Conservation (phyloP, 2,329 filamentous ascomycete genomes). For the Trichoderma arundinaceum region DNA sequence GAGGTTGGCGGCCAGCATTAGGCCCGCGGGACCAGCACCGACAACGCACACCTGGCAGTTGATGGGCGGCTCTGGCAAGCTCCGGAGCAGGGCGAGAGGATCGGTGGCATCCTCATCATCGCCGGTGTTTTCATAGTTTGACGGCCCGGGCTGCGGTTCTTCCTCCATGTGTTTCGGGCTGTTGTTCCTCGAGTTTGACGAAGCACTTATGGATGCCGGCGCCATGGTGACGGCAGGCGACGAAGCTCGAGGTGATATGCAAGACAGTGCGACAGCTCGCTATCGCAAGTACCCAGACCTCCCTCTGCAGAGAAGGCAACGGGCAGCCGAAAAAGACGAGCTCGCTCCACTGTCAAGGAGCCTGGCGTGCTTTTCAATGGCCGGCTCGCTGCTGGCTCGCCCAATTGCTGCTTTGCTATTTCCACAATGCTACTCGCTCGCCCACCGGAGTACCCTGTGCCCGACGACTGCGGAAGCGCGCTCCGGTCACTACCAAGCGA, state of each 20-base stretch:
- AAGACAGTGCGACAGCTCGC: slow-evolving; percentile 9
- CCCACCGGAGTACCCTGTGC: slow-evolving; percentile 15
- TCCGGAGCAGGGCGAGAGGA: slow-evolving; percentile 55
- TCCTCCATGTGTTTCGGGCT: slow-evolving; percentile 26
- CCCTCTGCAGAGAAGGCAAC: slow-evolving; percentile 5
- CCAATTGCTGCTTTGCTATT: slow-evolving; percentile 4
- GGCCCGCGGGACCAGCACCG: slow-evolving; percentile 49
- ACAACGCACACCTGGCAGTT: slow-evolving; percentile 55
- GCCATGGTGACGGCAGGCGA: slow-evolving; percentile 33
- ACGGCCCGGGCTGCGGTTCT: slow-evolving; percentile 10
- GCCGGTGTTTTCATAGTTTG: slow-evolving; percentile 34
- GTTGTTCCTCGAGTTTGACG: slow-evolving; percentile 28
- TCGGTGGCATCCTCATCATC: slow-evolving; percentile 49
- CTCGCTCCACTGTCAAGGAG: slow-evolving; percentile 27
- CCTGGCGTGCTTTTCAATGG: slow-evolving; percentile 19
- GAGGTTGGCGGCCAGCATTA: slow-evolving; percentile 54
- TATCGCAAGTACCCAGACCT: background rate
- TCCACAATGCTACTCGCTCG: background rate
- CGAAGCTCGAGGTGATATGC: background rate
- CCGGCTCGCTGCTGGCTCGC: slow-evolving; percentile 2
- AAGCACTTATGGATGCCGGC: slow-evolving; percentile 33
- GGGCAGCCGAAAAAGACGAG: slow-evolving; percentile 23
- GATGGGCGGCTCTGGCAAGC: slow-evolving; percentile 53
- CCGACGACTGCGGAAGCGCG: slow-evolving; percentile 6
- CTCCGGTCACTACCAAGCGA: background rate